Percentiles rank a stretch among this genome's conserved stretches.
These are phyloP conservation scores for Daldinia grandis DNA, from an alignment of 495 filamentous ascomycete genomes.

Conservation along the genomic window DNA sequence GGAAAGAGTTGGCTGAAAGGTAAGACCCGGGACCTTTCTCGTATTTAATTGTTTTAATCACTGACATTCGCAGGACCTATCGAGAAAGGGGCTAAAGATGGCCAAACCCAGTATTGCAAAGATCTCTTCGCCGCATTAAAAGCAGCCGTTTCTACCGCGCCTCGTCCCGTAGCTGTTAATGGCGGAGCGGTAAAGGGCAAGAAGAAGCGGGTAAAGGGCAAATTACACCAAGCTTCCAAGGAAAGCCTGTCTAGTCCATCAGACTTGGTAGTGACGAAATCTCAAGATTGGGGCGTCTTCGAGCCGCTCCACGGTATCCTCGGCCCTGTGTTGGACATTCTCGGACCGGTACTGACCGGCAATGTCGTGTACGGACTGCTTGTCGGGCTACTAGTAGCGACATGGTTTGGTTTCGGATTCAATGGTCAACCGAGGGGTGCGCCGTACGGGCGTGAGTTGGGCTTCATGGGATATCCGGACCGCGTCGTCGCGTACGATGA, in stretches of 20 bases:
- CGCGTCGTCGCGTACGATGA: slow-evolving; percentile 88
- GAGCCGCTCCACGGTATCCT: slow-evolving; percentile 78
- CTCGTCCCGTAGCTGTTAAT: slow-evolving; percentile 56
- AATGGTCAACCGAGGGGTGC: slow-evolving; percentile 48
- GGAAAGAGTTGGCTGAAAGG: slow-evolving; percentile 99
- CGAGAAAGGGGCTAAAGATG: slow-evolving; percentile 93
- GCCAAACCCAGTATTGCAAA: slow-evolving; percentile 81
- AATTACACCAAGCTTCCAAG: slow-evolving; percentile 51
- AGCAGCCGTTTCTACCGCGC: slow-evolving; percentile 71
- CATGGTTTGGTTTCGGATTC: slow-evolving; percentile 61
- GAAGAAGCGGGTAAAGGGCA: slow-evolving; percentile 68
- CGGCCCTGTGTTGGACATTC: slow-evolving; percentile 73
- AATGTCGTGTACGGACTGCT: slow-evolving; percentile 71
- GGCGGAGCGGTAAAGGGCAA: slow-evolving; percentile 57
- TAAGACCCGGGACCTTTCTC: slow-evolving; percentile 50
- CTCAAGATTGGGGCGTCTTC: slow-evolving; percentile 76
- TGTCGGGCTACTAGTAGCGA: slow-evolving; percentile 66
- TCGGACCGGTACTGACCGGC: slow-evolving; percentile 73
- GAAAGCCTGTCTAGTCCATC: slow-evolving; percentile 56
- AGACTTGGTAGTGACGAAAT: slow-evolving; percentile 53
- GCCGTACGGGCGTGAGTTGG: slow-evolving; percentile 48
- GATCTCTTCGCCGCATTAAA: slow-evolving; percentile 79
- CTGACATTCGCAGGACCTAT: slow-evolving; percentile 72
- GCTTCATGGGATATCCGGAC: slow-evolving; percentile 63
- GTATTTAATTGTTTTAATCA: slow-evolving; percentile 20